Conservation (phyloP, 164 flowering plant genomes). For the Sextonia rubra region DNA sequence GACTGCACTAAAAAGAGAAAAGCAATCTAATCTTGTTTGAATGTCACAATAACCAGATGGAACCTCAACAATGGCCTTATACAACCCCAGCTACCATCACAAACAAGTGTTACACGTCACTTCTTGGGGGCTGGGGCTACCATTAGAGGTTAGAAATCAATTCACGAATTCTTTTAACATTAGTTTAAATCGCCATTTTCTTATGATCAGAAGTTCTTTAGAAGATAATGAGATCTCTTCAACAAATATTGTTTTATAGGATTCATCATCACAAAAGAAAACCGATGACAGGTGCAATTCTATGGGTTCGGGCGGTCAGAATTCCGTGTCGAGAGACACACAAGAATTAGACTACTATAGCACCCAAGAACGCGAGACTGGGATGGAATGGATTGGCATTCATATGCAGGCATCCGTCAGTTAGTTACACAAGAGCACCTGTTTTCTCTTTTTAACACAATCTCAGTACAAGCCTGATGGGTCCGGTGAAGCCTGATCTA, state of each 20-base stretch:
- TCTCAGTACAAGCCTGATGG: constrained; percentile 1
- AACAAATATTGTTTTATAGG: constrained; percentile 20
- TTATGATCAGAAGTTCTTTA: not conserved
- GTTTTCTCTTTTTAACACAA: not conserved
- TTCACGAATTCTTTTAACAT: not conserved
- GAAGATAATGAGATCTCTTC: not conserved
- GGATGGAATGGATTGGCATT: not conserved
- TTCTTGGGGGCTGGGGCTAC: constrained; percentile 27
- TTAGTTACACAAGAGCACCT: not conserved
- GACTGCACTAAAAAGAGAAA: not conserved
- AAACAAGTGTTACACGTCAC: constrained; percentile 38
- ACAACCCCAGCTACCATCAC: constrained; percentile 31
- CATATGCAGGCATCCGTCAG: not conserved
- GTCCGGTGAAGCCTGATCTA: no score
- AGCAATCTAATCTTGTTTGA: not conserved
- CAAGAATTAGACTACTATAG: constrained; percentile 54
- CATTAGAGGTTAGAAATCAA: constrained; percentile 23
- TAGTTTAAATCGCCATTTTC: not conserved
- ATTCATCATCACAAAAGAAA: constrained; percentile 29
- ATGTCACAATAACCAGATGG: constrained; percentile 33
- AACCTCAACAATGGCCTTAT: constrained; percentile 26
- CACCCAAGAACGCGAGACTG: not conserved
- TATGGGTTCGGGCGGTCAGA: constrained; percentile 52
- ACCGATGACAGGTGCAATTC: constrained; percentile 34
- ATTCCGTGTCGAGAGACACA: constrained; percentile 52